Evolutionary conservation across 2,329 filamentous ascomycete species (phyloP), one percentile per base, ranked within the genome.

Genomic region (Aspergillus piperis): DNA sequence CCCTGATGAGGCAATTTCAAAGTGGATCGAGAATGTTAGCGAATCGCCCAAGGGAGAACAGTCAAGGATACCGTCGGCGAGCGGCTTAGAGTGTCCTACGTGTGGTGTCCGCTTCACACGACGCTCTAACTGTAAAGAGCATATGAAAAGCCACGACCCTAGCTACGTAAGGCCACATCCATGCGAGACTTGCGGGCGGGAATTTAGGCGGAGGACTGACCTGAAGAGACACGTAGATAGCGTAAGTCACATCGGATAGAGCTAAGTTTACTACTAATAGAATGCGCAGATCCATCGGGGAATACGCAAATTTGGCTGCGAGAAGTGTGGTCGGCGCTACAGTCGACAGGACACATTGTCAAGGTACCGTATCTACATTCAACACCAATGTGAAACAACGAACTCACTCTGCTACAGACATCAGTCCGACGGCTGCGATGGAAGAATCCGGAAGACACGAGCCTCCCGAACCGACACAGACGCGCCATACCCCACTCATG

Each of bases 81-180:
- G 88, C 86, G 89, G 89, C 57, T 90, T 87, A 67, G 89, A 86
- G 64, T 96, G 92, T 71, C 83, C 87, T 60, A 82, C 87, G 2
- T 96, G 92, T 71, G 88, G 88, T 6, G 91, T 89, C 73, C 84
- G 89, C 15, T 96, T 96, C 73, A 91, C 90, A 65, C 83, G 92
- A 63, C 89, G 86, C 69, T 96, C 94, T 79, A 96, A 96, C 77
- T 91, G 88, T 78, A 92, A 90, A 70, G 90, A 91, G 30, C 92
- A 96, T 73, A 84, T 93, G 83, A 89, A 93, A 70, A 93, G 88
- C 1, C 92, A 96, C 71, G 87, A 95, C 70, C 87, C 90, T 13
- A 83, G 85, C 61, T 83, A 89, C 59, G 85, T 86, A 68, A 90
- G 90, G 68, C 87, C 88, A 0, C 89, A 91, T 69, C 81, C 83